phyloP scores from a whole-genome alignment of 1,284 basidiomycete species.

The Pyrrhoderma noxium region DNA sequence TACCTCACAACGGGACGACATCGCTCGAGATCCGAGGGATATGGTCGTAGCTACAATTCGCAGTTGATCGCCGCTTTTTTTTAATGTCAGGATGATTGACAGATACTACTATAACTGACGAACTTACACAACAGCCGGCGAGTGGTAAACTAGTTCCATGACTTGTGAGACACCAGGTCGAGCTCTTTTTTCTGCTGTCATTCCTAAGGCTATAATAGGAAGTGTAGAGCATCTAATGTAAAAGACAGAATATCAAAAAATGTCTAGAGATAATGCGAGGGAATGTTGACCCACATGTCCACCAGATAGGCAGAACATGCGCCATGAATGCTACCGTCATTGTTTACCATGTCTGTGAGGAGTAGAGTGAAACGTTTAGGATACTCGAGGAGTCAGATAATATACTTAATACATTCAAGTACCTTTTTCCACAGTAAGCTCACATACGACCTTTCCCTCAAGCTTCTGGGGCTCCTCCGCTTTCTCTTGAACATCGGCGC shows the following conservation, averaged over 20 bases:
- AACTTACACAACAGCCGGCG: constrained; percentile 41
- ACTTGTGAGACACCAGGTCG: constrained; percentile 35
- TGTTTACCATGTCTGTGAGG: constrained; percentile 48
- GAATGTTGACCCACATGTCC: constrained; percentile 34
- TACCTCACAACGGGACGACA: constrained; percentile 43
- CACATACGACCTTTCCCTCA: constrained; percentile 28
- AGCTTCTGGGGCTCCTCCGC: constrained; percentile 27
- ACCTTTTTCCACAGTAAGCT: constrained; percentile 42
- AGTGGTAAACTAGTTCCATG: constrained; percentile 44
- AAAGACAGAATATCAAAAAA: neutral
- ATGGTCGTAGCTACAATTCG: constrained; percentile 42
- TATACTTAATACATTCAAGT: neutral
- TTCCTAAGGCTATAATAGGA: constrained; percentile 30
- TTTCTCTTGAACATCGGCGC: constrained; percentile 35
- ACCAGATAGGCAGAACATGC: constrained; percentile 40
- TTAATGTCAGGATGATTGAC: no score
- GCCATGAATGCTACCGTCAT: constrained; percentile 35
- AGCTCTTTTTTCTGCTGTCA: constrained; percentile 23
- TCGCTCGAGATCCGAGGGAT: constrained; percentile 34
- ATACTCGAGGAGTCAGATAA: constrained; percentile 14
- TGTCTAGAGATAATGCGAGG: neutral
- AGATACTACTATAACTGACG: no score
- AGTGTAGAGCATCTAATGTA: constrained; percentile 38
- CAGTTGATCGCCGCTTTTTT: constrained; percentile 42
- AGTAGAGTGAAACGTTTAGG: no score